phyloP scores from a whole-genome alignment of 2,329 filamentous ascomycete species.

The Pseudocercospora musae region DNA sequence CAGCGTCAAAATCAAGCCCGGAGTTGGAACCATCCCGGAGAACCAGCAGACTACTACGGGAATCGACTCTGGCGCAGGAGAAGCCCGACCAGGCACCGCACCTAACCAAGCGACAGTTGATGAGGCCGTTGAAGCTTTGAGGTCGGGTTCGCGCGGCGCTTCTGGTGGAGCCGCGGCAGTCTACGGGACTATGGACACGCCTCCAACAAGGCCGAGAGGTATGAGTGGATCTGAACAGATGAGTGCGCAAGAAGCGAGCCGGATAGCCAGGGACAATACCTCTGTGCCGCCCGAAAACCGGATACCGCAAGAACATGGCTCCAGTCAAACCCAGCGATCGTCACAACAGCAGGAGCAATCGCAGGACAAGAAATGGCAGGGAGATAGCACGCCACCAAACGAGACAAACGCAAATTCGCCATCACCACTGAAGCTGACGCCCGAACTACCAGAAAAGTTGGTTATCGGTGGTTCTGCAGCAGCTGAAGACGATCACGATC shows the following conservation, averaged over 20 bases:
- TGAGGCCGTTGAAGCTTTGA: constrained; percentile 15
- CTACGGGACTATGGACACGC: constrained; percentile 41
- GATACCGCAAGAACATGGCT: neutral
- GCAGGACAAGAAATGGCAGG: neutral
- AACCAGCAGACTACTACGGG: constrained; percentile 27
- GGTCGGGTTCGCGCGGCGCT: constrained; percentile 43
- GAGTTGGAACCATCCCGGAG: constrained; percentile 44
- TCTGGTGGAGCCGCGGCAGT: constrained; percentile 64
- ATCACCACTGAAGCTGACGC: neutral
- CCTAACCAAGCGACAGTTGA: constrained; percentile 8
- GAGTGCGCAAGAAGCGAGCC: constrained; percentile 26
- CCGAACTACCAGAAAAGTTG: constrained; percentile 11
- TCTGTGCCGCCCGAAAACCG: constrained; percentile 2
- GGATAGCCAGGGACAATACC: constrained; percentile 25
- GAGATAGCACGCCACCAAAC: neutral
- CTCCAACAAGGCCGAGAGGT: constrained; percentile 8
- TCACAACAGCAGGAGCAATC: neutral
- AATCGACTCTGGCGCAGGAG: neutral
- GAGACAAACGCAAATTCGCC: neutral
- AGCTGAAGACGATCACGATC: constrained; percentile 15
- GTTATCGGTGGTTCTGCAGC: constrained; percentile 6
- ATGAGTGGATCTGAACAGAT: constrained; percentile 20
- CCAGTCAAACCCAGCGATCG: neutral
- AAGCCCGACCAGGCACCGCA: neutral
- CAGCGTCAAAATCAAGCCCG: constrained; percentile 64